Evolutionary conservation across 2,329 filamentous ascomycete species (phyloP).

Genomic region (Daldinia sp.): DNA sequence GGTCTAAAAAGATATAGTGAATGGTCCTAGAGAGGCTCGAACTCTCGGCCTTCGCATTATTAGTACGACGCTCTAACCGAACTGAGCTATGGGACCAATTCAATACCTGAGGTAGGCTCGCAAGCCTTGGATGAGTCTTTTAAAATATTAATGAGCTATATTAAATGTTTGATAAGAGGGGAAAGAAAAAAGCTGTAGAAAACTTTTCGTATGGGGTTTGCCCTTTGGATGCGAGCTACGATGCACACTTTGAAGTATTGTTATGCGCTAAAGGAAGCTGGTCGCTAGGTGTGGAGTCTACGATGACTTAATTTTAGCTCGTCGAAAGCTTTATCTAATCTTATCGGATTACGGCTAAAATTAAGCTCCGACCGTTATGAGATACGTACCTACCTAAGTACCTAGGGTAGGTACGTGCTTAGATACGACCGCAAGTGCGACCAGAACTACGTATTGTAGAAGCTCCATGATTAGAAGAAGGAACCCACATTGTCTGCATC

Average conservation of each 20-base stretch:
- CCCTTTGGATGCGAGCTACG: neutral
- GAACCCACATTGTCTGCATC: slow-evolving; percentile 5
- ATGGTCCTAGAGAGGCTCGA: neutral
- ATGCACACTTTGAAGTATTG: neutral
- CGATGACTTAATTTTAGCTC: neutral
- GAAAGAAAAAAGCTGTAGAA: neutral
- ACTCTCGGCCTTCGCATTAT: neutral
- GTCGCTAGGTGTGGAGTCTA: neutral
- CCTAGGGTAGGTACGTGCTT: neutral
- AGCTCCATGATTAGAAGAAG: neutral
- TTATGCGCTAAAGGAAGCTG: neutral
- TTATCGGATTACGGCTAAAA: slow-evolving; percentile 24
- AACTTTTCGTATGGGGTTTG: neutral
- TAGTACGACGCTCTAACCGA: neutral
- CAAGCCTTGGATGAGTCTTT: neutral
- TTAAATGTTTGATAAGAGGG: no score
- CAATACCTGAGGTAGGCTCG: no score
- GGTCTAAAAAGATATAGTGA: neutral
- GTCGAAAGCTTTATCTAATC: neutral
- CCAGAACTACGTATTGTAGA: slow-evolving; percentile 5
- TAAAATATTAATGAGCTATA: no score
- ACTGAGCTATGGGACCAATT: neutral
- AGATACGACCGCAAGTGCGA: no score
- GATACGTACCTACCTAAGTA: no score
- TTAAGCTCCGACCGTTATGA: slow-evolving; percentile 15